Evolutionary conservation across 208 protist genomes (phyloP), one percentile per base, ranked within the genome.

Genomic region (Kentomonas sorsogonicus): DNA sequence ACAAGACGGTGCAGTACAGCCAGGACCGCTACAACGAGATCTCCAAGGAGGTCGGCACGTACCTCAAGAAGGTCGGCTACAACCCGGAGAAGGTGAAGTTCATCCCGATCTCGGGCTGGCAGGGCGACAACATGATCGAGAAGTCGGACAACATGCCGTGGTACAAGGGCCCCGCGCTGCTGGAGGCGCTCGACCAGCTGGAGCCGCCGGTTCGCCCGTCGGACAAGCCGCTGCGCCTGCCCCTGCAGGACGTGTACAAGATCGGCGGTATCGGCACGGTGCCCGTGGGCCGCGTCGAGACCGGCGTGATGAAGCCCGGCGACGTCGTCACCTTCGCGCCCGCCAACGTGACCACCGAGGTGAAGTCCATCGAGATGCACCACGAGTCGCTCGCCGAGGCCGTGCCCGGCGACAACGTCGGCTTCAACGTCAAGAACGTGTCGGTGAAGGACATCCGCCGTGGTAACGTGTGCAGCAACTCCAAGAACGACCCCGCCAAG

Each of bases 191-290:
- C 13, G 91, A 98, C 70, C 47, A 57, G 62, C 60, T 79, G 26
- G 77, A 78, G 60, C 65, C 88, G 58, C 89, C 91, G 25, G 84
- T 89, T 53, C 77, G 95, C 55, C 87, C 88, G 34, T 51, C 60
- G 22, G 96, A 98, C 62, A 97, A 97, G 74, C 96, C 97, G 43
- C 78, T 98, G 25, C 86, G 97, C 57, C 57, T 97, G 44, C 90
- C 93, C 46, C 58, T 98, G 22, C 89, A 97, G 79, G 96, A 98
- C 74, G 95, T 98, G 60, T 98, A 97, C 88, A 98, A 98, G 86
- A 98, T 98, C 60, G 85, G 50, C 46, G 79, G 77, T 57, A 80
- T 84, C 47, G 77, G 77, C 52, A 80, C 72, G 9, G 72, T 84
- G 30, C 58, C 69, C 31, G 72, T 77, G 43, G 77, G 77, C 60